A percentile compares a stretch with the other conserved stretches of the same genome.
Conservation (phyloP, 495 filamentous ascomycete genomes). For the Hypoxylon rickii region DNA sequence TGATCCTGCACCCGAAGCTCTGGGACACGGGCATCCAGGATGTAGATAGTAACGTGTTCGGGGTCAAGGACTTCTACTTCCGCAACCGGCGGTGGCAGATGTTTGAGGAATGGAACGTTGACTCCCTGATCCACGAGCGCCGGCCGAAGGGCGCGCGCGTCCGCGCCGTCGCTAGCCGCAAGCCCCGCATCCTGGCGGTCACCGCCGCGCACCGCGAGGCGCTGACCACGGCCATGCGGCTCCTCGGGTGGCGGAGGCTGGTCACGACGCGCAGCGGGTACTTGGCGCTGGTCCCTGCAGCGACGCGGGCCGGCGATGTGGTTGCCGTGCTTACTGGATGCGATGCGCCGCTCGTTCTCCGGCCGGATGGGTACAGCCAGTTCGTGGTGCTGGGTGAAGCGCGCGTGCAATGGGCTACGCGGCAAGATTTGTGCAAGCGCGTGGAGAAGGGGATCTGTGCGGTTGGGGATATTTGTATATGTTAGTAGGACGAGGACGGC, state of each 20-base stretch:
- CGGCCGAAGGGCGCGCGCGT: background rate
- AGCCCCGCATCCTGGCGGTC: background rate
- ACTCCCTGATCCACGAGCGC: background rate
- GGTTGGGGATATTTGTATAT: conserved; percentile 4
- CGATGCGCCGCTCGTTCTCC: conserved; percentile 8
- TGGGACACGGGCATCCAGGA: conserved; percentile 11
- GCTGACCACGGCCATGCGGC: background rate
- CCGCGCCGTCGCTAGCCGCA: background rate
- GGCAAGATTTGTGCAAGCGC: conserved; percentile 1
- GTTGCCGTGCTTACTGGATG: conserved; percentile 8
- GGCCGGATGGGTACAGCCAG: background rate
- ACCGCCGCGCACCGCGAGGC: conserved; percentile 4
- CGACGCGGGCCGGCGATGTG: conserved; percentile 6
- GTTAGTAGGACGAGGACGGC: too few species aligned
- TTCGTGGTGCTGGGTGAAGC: conserved; percentile 11
- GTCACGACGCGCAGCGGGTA: conserved; percentile 4
- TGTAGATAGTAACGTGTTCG: conserved; percentile 20
- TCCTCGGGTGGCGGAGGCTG: conserved; percentile 4
- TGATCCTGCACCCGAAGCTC: conserved; percentile 1
- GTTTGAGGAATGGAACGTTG: background rate
- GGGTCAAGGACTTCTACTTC: conserved; percentile 21
- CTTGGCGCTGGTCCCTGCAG: conserved; percentile 8
- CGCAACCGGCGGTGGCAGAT: conserved; percentile 6
- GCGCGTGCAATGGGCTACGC: conserved; percentile 13
- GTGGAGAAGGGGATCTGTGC: background rate